Evolutionary conservation across 192 early-diverging fungal species (phyloP), one percentile per base, ranked within the genome.

Genomic region (Entomortierella parvispora): DNA sequence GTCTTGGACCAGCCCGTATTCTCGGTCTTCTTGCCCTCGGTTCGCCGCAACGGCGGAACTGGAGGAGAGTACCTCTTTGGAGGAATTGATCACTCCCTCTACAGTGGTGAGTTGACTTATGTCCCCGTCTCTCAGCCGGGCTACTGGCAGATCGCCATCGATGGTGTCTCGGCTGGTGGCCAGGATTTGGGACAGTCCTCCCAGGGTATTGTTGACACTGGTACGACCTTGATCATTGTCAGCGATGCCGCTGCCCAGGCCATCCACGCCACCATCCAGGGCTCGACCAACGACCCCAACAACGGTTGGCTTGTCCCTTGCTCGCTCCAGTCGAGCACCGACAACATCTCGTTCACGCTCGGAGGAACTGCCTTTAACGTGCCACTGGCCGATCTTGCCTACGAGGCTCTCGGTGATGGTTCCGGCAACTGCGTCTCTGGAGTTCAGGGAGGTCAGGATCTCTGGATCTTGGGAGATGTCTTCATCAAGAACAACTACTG

Each of bases 401-500:
- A 64, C 25, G 61, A 78, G n/a, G 22, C 6, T 23, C 22, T 49
- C 5, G 22, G 47, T 12, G 20, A 60, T 15, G 26, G 34, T 37
- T 40, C 25, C 33, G 65, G 46, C 28, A 22, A 43, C 6, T 48
- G 40, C 46, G 40, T 62, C 47, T 45, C 28, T 29, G 61, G 71
- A 20, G 60, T 75, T 29, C 63, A 57, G 51, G 65, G 66, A 37
- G 57, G 43, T 32, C 23, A 57, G 31, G 44, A 63, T 12, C 56
- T 72, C 45, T 53, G 54, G 5, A 90, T 90, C 47, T 62, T 90
- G 20, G 89, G 89, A 60, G 87, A 88, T 67, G 80, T 85, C n/a
- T 90, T 90, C 70, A 57, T 90, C 45, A 84, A 84, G 59, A 86
- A 86, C 34, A 83, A 85, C 66, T 90, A 88, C 50, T 77, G 83